Base-by-base conservation (phyloP, 2,329 filamentous ascomycete genomes). In the Furcasterigmium furcatum region DNA sequence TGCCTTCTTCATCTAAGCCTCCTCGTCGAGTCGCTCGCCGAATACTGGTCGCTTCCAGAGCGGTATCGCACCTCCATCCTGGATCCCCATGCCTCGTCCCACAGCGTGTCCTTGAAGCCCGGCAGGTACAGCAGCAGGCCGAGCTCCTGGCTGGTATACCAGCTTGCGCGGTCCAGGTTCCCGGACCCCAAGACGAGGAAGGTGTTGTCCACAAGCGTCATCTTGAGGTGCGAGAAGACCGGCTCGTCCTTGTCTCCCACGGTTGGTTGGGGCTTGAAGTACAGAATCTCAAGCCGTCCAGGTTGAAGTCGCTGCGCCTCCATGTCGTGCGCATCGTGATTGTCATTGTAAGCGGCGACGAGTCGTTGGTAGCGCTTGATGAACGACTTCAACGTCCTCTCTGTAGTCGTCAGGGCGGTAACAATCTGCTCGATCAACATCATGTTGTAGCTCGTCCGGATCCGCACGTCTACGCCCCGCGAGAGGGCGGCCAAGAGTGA, bases 121-220 rank as follows among this genome's bases (percentile, higher is more conserved):
- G 68, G 67, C n/a, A 67, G 66, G 38, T 75, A 66, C 45, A 82
- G 76, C 34, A 82, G 57, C 24, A 94, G 70, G 1, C 88, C 88
- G 19, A 94, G 68, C 65, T 95, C 89, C 64, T 94, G 89, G 61
- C 87, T 91, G 5, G 89, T 94, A 64, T 81, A 91, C 87, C 87
- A 94, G 59, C 87, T 91, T 8, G 89, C 88, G 1, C 88, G 78
- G 65, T 95, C 89, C 74, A 91, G 81, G 60, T 95, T 95, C 1
- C 88, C 88, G 16, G 87, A 91, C 0, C 89, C 89, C 3, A 94
- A 67, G 1, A 94, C 73, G 2, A 84, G 71, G 18, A 82, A 80
- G 49, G 82, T 72, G 2, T 73, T 72, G 60, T 95, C 89, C 3
- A 92, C 77, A 44, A 91, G 74, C 1, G 81, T 85, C 58, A 91